Evolutionary conservation across 106 monocot genomes (phyloP), one percentile per base, ranked within the genome.

Genomic region (Platanthera zijinensis): DNA sequence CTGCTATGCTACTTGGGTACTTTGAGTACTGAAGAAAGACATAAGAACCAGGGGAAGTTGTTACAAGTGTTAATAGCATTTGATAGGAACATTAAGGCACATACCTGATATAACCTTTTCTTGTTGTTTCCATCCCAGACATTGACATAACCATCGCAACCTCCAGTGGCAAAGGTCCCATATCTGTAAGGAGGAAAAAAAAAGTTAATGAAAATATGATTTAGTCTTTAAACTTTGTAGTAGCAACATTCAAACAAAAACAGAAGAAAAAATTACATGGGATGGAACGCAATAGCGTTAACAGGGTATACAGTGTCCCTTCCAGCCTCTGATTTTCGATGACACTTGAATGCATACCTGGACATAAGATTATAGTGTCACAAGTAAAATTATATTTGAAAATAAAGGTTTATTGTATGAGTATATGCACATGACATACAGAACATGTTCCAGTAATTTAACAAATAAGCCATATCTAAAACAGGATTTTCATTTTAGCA

Each of bases 101-200:
- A 4, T 86, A 91, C 96, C 96, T 97, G 96, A 80, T 91, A 97
- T 67, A 97, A 78, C 82, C 96, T 83, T 75, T 97, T 97, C 85
- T 97, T 97, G 59, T 97, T 97, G 79, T 84, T 94, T 11, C 96
- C 96, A 85, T 97, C 96, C 96, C 96, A 97, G 18, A 97, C 93
- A 82, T 97, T 97, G 10, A 97, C 96, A 84, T 76, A 93, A 17
- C 96, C 96, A 86, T 97, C 96, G 80, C 96, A 97, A 18, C 96
- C 96, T 64, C 96, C 96, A 57, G 96, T 97, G 50, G 96, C 96
- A 91, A 97, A 97, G 32, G 96, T 97, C 56, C 96, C 96, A 80
- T 94, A 94, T 73, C 96, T 97, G 79, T 74, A 83, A 52, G 11
- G 75, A 14, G 2, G 63, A 76, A 76, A 57, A 10, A 45, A 32